Percentiles rank a stretch among this genome's conserved stretches.
These are phyloP conservation scores for Dendrobium nobile DNA, from an alignment of 106 monocot species.

Conservation along the genomic window DNA sequence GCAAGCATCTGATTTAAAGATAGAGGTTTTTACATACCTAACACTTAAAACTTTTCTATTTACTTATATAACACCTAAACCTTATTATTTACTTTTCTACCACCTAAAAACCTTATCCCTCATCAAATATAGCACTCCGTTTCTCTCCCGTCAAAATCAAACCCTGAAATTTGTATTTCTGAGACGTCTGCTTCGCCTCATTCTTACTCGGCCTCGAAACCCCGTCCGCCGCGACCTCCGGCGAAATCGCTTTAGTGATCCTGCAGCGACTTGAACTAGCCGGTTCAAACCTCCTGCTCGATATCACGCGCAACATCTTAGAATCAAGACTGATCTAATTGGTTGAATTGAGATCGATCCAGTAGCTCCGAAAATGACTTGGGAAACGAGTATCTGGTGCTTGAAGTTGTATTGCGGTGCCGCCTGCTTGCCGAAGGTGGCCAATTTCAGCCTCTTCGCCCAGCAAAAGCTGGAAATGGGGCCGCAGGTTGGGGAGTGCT, in stretches of 20 bases:
- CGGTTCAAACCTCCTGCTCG: conserved; percentile 30
- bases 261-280: background rate
- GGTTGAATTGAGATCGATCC: conserved; percentile 80
- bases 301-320: conserved; percentile 52
- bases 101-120: too few relatives aligned
- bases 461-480: background rate
- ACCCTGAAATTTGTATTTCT: too few relatives aligned
- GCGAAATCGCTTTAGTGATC: background rate
- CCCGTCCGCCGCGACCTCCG: background rate
- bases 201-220: conserved; percentile 32
- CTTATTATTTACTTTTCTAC: too few relatives aligned
- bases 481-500: background rate
- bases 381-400: conserved; percentile 69
- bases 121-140: too few relatives aligned
- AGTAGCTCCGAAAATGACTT: conserved; percentile 61
- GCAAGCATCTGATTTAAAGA: too few relatives aligned
- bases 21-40: too few relatives aligned
- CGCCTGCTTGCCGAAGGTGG: background rate
- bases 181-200: conserved; percentile 15
- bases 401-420: conserved; percentile 37
- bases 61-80: too few relatives aligned
- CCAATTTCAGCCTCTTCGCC: background rate
- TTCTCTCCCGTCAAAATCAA: too few relatives aligned
- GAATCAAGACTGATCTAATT: conserved; percentile 57
- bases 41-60: too few relatives aligned